These are phyloP conservation scores for Pythium dissimile DNA, from an alignment of 352 stramenopile species.

Conservation along the genomic window DNA sequence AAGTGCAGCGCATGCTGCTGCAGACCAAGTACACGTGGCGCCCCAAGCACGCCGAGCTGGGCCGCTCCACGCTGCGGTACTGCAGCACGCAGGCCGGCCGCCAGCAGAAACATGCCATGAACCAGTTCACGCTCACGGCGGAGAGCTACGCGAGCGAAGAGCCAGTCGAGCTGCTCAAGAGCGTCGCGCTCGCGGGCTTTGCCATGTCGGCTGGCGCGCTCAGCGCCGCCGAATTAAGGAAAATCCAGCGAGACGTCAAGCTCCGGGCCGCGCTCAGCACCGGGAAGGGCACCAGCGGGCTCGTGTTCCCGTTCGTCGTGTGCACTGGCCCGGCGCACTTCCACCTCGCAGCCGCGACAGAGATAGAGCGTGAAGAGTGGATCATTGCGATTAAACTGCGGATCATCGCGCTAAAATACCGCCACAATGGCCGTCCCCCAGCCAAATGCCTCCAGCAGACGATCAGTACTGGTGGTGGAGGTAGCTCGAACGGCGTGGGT, in stretches of 20 bases:
- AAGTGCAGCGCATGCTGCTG: slow-evolving; percentile 50
- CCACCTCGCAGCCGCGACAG: slow-evolving; percentile 36
- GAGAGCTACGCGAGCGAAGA: slow-evolving; percentile 59
- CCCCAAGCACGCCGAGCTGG: slow-evolving; percentile 47
- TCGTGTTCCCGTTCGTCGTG: slow-evolving; percentile 53
- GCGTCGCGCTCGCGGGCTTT: slow-evolving; percentile 14
- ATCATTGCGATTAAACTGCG: slow-evolving; percentile 57
- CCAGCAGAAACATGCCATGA: slow-evolving; percentile 36
- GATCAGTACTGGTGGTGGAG: background rate
- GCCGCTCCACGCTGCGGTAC: slow-evolving; percentile 48
- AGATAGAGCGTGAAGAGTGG: slow-evolving; percentile 55
- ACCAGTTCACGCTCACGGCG: slow-evolving; percentile 61
- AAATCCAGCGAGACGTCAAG: slow-evolving; percentile 16
- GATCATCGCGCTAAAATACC: slow-evolving; percentile 67
- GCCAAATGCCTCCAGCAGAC: slow-evolving; percentile 2
- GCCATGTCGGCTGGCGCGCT: slow-evolving; percentile 15
- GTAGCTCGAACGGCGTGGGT: background rate
- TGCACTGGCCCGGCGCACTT: slow-evolving; percentile 54
- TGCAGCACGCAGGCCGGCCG: slow-evolving; percentile 22
- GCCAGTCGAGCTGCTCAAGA: slow-evolving; percentile 44
- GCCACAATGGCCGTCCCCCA: slow-evolving; percentile 27
- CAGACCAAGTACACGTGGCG: slow-evolving; percentile 74
- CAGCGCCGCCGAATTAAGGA: slow-evolving; percentile 12
- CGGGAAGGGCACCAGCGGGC: slow-evolving; percentile 8
- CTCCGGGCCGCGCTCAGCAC: slow-evolving; percentile 15